These are phyloP conservation scores for Trichosporon sp. DNA, from an alignment of 1,284 basidiomycete genomes.

Conservation along the genomic window DNA sequence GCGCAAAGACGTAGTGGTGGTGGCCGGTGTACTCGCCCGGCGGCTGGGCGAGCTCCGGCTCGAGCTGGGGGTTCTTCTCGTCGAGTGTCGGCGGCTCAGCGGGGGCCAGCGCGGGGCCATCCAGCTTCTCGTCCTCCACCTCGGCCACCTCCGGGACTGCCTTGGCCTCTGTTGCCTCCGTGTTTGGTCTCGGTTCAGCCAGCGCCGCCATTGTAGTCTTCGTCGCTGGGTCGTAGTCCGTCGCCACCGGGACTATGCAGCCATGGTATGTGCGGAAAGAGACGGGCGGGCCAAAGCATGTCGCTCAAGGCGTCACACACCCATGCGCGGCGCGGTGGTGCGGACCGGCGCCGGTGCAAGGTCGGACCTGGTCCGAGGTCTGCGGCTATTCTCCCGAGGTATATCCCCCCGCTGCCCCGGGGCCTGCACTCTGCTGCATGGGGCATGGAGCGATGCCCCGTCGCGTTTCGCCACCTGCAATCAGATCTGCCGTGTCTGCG, in stretches of 20 bases:
- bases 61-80: not conserved
- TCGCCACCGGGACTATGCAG: not conserved
- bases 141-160: not conserved
- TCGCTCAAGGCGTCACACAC: not conserved
- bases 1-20: constrained; percentile 16
- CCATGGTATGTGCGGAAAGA: not conserved
- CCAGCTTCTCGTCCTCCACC: not conserved
- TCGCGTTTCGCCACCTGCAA: not conserved
- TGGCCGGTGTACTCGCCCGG: not conserved
- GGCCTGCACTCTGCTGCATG: not conserved
- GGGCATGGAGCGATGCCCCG: not conserved
- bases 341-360: not conserved
- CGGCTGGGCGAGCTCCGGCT: not conserved
- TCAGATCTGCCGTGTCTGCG: not conserved
- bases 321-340: not conserved
- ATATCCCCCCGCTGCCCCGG: not conserved
- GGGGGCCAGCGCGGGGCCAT: too few relatives aligned
- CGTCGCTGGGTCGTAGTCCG: not conserved
- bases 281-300: not conserved
- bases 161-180: not conserved
- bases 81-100: not conserved
- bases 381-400: not conserved
- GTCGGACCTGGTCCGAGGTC: not conserved
- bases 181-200: too few relatives aligned
- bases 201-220: too few relatives aligned